These are phyloP conservation scores for Exserohilum turcica DNA, from an alignment of 2,329 filamentous ascomycete genomes.

Conservation along the genomic window DNA sequence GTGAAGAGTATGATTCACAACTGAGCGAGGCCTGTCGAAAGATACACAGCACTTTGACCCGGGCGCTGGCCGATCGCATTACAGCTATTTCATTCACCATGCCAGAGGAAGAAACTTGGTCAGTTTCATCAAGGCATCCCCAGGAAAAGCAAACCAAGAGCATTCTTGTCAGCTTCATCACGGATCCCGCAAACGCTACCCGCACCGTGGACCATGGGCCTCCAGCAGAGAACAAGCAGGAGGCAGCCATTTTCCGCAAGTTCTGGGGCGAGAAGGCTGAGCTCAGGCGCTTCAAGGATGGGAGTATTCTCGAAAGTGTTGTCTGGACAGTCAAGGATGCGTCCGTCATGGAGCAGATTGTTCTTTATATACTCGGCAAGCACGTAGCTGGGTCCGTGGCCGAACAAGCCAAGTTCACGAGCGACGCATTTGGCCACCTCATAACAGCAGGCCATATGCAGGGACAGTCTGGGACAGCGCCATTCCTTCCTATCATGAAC, in stretches of 20 bases:
- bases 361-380: constrained; percentile 69
- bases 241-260: constrained; percentile 77
- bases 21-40: constrained; percentile 56
- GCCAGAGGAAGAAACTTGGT: constrained; percentile 44
- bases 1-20: constrained; percentile 33
- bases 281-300: constrained; percentile 91
- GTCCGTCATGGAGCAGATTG: constrained; percentile 79
- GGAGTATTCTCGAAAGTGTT: constrained; percentile 88
- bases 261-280: constrained; percentile 98
- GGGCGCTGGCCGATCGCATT: constrained; percentile 76
- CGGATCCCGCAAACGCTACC: constrained; percentile 72
- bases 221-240: constrained; percentile 80
- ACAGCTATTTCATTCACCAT: constrained; percentile 61
- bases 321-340: constrained; percentile 73
- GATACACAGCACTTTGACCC: constrained; percentile 68
- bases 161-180: constrained; percentile 70
- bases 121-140: constrained; percentile 35
- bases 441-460: constrained; percentile 47
- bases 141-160: constrained; percentile 38
- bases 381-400: constrained; percentile 68
- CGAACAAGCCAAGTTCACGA: constrained; percentile 54
- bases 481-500: constrained; percentile 71
- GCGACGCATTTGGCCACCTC: constrained; percentile 54
- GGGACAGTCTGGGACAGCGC: constrained; percentile 49
- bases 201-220: constrained; percentile 88